Evolutionary conservation across 2,329 filamentous ascomycete species (phyloP).

Genomic region (Paraphoma sp.): DNA sequence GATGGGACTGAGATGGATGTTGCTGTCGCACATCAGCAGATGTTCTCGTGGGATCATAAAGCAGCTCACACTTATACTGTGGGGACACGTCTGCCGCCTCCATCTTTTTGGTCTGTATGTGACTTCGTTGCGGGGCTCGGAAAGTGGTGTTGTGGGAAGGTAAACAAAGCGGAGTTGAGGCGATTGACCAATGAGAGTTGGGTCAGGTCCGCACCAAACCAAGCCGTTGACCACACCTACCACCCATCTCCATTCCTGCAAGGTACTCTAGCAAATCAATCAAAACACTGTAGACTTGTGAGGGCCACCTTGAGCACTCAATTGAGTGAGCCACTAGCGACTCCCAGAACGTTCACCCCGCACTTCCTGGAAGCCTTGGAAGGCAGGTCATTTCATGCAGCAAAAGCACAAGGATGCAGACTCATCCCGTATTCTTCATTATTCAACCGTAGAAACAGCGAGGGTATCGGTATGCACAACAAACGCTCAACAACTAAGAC

Average conservation of each 20-base stretch:
- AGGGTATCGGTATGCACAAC: constrained; percentile 44
- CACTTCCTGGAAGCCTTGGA: too few species aligned
- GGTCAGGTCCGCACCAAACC: background rate
- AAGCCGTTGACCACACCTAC: background rate
- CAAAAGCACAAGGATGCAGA: too few species aligned
- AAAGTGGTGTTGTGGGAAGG: constrained; percentile 29
- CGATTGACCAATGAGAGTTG: constrained; percentile 24
- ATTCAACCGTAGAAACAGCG: constrained; percentile 36
- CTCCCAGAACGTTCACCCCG: too few species aligned
- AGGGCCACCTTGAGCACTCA: too few species aligned
- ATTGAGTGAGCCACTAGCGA: too few species aligned
- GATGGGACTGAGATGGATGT: constrained; percentile 46
- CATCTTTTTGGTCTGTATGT: constrained; percentile 20
- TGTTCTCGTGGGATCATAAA: background rate
- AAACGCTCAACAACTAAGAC: constrained; percentile 16
- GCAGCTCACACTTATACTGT: constrained; percentile 38
- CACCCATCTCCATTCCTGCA: too few species aligned
- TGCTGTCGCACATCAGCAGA: constrained; percentile 27
- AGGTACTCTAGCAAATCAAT: too few species aligned
- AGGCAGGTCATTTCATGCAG: too few species aligned
- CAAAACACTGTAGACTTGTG: too few species aligned
- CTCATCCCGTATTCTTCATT: constrained; percentile 1
- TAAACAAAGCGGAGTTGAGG: constrained; percentile 34
- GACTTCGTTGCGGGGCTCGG: constrained; percentile 7
- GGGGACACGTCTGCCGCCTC: constrained; percentile 36